A percentile compares a stretch with the other conserved stretches of the same genome.
These are phyloP conservation scores for Zea luxurians DNA, from an alignment of 176 grass and related monocot genomes.

Conservation along the genomic window DNA sequence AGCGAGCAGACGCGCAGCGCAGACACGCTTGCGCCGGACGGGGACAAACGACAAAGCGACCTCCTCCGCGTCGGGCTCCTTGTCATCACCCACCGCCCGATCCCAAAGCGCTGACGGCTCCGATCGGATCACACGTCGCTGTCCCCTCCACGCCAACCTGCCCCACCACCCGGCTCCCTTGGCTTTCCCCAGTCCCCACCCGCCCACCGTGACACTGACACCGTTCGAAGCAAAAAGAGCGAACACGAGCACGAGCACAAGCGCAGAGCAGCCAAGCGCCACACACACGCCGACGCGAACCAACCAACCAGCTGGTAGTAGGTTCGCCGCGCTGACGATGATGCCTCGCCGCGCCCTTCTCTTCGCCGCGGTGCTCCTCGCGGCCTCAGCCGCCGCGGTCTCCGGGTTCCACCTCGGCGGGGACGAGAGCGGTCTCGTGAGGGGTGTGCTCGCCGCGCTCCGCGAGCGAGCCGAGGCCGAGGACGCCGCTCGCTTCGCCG, in stretches of 20 bases:
- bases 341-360: conserved; percentile 20
- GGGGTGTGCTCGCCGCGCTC: conserved; percentile 49
- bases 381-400: neutral
- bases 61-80: neutral
- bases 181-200: conserved; percentile 32
- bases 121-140: conserved; percentile 31
- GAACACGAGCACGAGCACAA: neutral
- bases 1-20: neutral
- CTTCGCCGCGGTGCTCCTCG: conserved; percentile 18
- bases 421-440: conserved; percentile 49
- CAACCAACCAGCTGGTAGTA: conserved; percentile 3
- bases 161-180: neutral
- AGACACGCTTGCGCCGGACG: neutral
- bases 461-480: conserved; percentile 74
- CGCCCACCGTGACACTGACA: neutral
- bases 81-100: conserved; percentile 15
- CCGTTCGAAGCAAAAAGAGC: conserved; percentile 11
- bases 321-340: neutral
- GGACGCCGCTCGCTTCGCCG: conserved; percentile 81
- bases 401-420: conserved; percentile 56
- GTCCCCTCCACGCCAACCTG: conserved; percentile 46
- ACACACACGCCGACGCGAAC: conserved; percentile 39
- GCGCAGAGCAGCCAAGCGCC: conserved; percentile 1
- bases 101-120: conserved; percentile 23
- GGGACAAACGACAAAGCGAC: neutral